Conservation (phyloP, 2,329 filamentous ascomycete species). For the Aschersonia sp. region DNA sequence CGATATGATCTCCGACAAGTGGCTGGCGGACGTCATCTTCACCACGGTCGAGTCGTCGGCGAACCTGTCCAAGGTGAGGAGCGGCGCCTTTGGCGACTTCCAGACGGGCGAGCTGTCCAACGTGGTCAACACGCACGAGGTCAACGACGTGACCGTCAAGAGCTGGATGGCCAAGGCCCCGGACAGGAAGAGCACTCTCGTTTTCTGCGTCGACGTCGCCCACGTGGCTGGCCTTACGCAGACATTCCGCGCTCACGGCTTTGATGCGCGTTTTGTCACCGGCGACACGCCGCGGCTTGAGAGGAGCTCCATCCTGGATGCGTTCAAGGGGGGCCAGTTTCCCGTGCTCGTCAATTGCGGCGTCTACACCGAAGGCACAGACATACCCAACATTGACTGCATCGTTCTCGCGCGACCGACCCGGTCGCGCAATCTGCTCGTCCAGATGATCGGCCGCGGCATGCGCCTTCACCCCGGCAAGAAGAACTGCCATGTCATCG, state of each 20-base stretch:
- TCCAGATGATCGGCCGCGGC: slow-evolving; percentile 96
- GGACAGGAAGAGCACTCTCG: slow-evolving; percentile 68
- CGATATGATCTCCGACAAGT: slow-evolving; percentile 69
- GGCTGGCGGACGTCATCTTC: slow-evolving; percentile 85
- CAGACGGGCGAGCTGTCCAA: slow-evolving; percentile 60
- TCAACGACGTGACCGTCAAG: slow-evolving; percentile 74
- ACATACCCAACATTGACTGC: slow-evolving; percentile 95
- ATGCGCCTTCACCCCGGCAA: slow-evolving; percentile 75
- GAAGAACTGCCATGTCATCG: slow-evolving; percentile 82
- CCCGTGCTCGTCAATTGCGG: slow-evolving; percentile 89
- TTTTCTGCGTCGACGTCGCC: slow-evolving; percentile 83
- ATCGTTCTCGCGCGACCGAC: slow-evolving; percentile 80
- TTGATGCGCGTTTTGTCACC: slow-evolving; percentile 81
- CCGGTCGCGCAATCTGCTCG: slow-evolving; percentile 77
- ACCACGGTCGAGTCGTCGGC: slow-evolving; percentile 79
- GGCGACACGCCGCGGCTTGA: slow-evolving; percentile 59
- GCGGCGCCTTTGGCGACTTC: slow-evolving; percentile 58
- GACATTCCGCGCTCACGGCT: slow-evolving; percentile 60
- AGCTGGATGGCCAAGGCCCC: slow-evolving; percentile 71
- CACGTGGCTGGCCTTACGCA: slow-evolving; percentile 66
- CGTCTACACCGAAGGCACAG: slow-evolving; percentile 93
- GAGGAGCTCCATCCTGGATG: slow-evolving; percentile 55
- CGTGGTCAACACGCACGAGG: slow-evolving; percentile 67
- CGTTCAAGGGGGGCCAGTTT: slow-evolving; percentile 63
- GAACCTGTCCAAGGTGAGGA: slow-evolving; percentile 59